A percentile compares a stretch with the other conserved stretches of the same genome.
Conservation (phyloP, 805 yeast species). For the Yamadazyma paraphyllophila region DNA sequence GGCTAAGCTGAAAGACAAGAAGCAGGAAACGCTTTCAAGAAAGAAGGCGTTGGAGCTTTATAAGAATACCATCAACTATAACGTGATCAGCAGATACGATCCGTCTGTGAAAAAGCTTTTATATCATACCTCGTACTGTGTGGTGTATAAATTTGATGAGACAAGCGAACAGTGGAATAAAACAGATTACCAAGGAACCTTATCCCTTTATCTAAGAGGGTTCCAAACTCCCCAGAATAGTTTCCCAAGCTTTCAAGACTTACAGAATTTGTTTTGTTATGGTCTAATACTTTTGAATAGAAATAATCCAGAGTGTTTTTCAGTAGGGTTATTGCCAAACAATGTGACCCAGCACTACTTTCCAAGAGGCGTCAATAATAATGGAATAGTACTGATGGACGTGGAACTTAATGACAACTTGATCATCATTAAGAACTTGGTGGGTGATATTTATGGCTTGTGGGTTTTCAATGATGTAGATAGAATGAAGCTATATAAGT, state of each 20-base stretch:
- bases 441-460: conserved; percentile 71
- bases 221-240: conserved; percentile 24
- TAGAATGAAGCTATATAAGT: conserved; percentile 55
- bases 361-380: conserved; percentile 30
- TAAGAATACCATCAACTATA: conserved; percentile 66
- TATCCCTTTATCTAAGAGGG: conserved; percentile 62
- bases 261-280: conserved; percentile 52
- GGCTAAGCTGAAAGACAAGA: conserved; percentile 10
- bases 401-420: conserved; percentile 68
- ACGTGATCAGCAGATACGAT: conserved; percentile 75
- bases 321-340: conserved; percentile 65
- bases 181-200: conserved; percentile 65
- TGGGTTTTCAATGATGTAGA: conserved; percentile 76
- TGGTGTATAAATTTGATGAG: conserved; percentile 61
- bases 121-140: conserved; percentile 69
- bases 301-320: conserved; percentile 65
- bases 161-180: conserved; percentile 66
- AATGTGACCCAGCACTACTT: conserved; percentile 45
- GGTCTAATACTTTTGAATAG: conserved; percentile 72
- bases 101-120: conserved; percentile 66
- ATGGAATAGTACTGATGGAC: conserved; percentile 48
- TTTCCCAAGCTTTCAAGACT: conserved; percentile 24
- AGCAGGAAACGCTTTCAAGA: conserved; percentile 38
- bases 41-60: conserved; percentile 56
- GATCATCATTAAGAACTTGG: conserved; percentile 63